Evolutionary conservation across 306 rosid species (phyloP), one percentile per base, ranked within the genome.

Genomic region (Bauhinia variegata): DNA sequence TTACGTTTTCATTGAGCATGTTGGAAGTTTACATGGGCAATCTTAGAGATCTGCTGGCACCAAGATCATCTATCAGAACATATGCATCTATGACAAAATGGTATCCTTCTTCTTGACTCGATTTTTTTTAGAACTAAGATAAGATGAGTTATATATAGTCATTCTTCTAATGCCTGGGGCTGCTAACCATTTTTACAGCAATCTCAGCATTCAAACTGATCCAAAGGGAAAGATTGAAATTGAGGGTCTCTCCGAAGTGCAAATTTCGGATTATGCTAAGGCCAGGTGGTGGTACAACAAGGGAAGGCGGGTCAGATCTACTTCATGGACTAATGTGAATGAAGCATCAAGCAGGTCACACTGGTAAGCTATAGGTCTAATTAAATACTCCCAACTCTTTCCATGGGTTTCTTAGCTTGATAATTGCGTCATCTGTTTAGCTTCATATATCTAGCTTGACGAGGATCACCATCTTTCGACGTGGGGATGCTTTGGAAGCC

Each of bases 341-440:
- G 96, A 92, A 71, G 74, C 96, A 33, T 92, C 98, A 54, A 92
- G 98, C 87, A 87, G 96, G 84, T 92, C 98, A 56, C 98, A 92
- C 88, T 92, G 96, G 98, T 92, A 87, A 78, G 91, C 86, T 55
- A 67, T 73, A 73, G 83, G 70, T 77, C 82, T 67, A 65, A 33
- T 67, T 72, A 81, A 57, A 67, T 43, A 8, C 63, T 67, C 79
- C 14, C 58, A 71, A 74, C 70, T 48, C 53, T 66, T 81, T 77
- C 67, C 60, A 64, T 79, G 72, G 79, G 65, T 85, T 87, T 82
- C 83, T 92, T 80, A 73, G 84, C 89, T 89, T 84, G 96, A 83
- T 84, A 79, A 80, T 84, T 87, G 82, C 88, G 11, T 89, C 86
- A 92, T 89, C 86, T 87, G 86, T 86, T 83, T 89, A 92, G 98